A percentile compares a stretch with the other conserved stretches of the same genome.
These are phyloP conservation scores for Trichoderma koningiopsis DNA, from an alignment of 2,329 filamentous ascomycete genomes.

Conservation along the genomic window DNA sequence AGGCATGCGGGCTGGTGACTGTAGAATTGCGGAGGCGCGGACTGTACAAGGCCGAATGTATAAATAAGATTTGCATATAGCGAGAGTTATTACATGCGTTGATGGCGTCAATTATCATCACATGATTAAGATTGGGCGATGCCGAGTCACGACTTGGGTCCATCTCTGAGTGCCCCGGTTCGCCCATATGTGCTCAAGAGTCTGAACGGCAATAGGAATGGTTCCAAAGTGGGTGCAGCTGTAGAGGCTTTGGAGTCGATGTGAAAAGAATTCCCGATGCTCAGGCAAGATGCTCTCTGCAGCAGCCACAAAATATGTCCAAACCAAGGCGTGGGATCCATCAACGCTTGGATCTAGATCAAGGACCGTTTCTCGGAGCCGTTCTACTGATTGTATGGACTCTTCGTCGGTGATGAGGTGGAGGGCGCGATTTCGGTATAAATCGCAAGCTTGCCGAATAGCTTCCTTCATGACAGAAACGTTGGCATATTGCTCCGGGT, in stretches of 20 bases:
- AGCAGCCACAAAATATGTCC: constrained; percentile 19
- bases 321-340: constrained; percentile 15
- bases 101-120: background rate
- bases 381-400: constrained; percentile 13
- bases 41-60: background rate
- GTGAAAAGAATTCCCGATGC: constrained; percentile 14
- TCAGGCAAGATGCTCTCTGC: constrained; percentile 8
- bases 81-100: background rate
- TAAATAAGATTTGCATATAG: background rate
- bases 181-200: constrained; percentile 15
- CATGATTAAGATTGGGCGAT: constrained; percentile 16
- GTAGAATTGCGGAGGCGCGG: background rate
- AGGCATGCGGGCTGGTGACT: background rate
- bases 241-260: constrained; percentile 16
- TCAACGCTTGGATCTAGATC: constrained; percentile 13
- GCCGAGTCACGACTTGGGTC: constrained; percentile 19
- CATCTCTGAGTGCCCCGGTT: constrained; percentile 16
- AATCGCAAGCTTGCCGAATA: constrained; percentile 9
- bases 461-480: constrained; percentile 19
- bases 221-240: constrained; percentile 20
- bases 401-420: constrained; percentile 6
- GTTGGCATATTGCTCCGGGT: constrained; percentile 11
- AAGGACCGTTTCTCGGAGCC: constrained; percentile 12
- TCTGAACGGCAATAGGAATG: constrained; percentile 17
- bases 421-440: constrained; percentile 20